Conservation (phyloP, 2,329 filamentous ascomycete genomes). For the Alternaria brassicae region DNA sequence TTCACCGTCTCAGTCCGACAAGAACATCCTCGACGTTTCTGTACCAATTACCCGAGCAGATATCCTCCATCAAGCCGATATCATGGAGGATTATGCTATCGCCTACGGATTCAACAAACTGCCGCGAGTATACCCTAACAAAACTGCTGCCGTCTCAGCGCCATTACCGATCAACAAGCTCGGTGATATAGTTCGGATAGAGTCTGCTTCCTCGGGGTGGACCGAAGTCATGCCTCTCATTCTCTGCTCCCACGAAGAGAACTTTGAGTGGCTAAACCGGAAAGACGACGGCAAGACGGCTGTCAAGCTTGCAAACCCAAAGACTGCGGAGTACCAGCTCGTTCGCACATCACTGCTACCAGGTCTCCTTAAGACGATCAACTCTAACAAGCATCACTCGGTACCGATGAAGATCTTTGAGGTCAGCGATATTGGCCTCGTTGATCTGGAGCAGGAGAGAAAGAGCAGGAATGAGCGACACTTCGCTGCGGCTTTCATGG, state of each 20-base stretch:
- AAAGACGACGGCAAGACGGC: slow-evolving; percentile 84
- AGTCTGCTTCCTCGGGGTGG: slow-evolving; percentile 95
- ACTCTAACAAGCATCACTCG: slow-evolving; percentile 88
- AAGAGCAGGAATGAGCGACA: slow-evolving; percentile 90
- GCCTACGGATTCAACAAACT: slow-evolving; percentile 98
- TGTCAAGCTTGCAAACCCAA: slow-evolving; percentile 87
- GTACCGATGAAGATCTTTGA: slow-evolving; percentile 94
- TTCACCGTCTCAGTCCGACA: slow-evolving; percentile 72
- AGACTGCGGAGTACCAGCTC: slow-evolving; percentile 91
- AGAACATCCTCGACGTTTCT: slow-evolving; percentile 75
- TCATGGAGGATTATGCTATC: slow-evolving; percentile 98
- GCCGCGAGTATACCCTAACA: slow-evolving; percentile 83
- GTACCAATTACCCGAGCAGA: slow-evolving; percentile 92
- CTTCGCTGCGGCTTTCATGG: slow-evolving; percentile 95
- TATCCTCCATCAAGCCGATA: slow-evolving; percentile 93
- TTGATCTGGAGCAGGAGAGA: slow-evolving; percentile 80
- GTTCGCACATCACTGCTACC: slow-evolving; percentile 87
- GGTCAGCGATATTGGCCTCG: slow-evolving; percentile 88
- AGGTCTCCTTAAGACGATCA: slow-evolving; percentile 89
- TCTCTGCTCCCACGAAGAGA: slow-evolving; percentile 96
- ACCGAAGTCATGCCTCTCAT: slow-evolving; percentile 95
- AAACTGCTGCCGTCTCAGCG: slow-evolving; percentile 83
- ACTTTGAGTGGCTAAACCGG: slow-evolving; percentile 93
- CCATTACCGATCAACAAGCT: slow-evolving; percentile 94
- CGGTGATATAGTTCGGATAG: slow-evolving; percentile 84